Evolutionary conservation across 495 filamentous ascomycete genomes (phyloP).

Genomic region (Neurospora sp.): DNA sequence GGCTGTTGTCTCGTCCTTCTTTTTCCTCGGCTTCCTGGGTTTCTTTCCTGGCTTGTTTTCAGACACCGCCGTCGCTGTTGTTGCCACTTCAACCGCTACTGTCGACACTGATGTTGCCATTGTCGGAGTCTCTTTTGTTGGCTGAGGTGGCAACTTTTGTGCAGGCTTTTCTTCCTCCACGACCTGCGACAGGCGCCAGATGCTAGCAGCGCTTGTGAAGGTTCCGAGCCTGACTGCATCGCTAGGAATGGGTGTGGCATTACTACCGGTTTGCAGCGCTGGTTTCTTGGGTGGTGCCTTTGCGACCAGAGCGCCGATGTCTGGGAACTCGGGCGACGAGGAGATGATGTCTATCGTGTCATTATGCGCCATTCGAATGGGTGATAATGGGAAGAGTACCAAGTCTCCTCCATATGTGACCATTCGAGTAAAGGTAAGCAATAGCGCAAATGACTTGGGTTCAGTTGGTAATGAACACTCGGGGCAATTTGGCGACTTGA

Average conservation of each 20-base stretch:
- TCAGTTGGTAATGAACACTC: neutral
- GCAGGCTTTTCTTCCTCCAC: neutral
- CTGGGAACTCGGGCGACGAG: slow-evolving; percentile 38
- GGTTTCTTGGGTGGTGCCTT: slow-evolving; percentile 19
- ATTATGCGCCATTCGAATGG: slow-evolving; percentile 14
- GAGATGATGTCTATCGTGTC: slow-evolving; percentile 27
- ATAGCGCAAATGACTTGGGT: neutral
- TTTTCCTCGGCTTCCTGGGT: slow-evolving; percentile 1
- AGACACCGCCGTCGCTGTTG: neutral
- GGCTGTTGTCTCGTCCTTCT: neutral
- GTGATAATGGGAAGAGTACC: slow-evolving; percentile 26
- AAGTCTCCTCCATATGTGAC: neutral
- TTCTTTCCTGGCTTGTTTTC: slow-evolving; percentile 3
- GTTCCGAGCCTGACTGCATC: slow-evolving; percentile 13
- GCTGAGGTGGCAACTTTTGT: neutral
- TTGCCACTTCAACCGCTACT: neutral
- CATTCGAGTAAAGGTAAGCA: neutral
- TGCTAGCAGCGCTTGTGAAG: slow-evolving; percentile 33
- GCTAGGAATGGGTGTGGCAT: slow-evolving; percentile 22
- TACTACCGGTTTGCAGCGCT: slow-evolving; percentile 23
- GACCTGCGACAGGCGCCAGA: slow-evolving; percentile 15
- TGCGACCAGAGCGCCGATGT: slow-evolving; percentile 29
- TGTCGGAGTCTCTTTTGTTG: neutral
- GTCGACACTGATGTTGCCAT: neutral
- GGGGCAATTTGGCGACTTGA: neutral